A percentile compares a stretch with the other conserved stretches of the same genome.
These are phyloP conservation scores for Euphorbia pulcherrima DNA, from an alignment of 345 rosid species.

Conservation along the genomic window DNA sequence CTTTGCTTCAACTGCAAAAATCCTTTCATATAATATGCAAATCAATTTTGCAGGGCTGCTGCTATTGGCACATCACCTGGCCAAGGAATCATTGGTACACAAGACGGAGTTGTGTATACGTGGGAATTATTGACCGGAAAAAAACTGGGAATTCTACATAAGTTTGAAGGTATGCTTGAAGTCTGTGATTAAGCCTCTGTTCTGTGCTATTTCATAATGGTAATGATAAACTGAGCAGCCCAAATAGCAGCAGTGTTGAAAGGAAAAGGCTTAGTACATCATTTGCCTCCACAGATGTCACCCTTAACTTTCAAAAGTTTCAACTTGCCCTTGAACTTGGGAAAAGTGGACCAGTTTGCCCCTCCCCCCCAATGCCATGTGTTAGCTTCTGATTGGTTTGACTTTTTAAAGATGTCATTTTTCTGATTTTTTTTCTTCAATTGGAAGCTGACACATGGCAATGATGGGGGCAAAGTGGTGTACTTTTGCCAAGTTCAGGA, in stretches of 20 bases:
- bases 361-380: too few relatives aligned
- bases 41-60: constrained; percentile 49
- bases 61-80: constrained; percentile 48
- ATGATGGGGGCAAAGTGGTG: too few relatives aligned
- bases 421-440: too few relatives aligned
- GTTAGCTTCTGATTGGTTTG: too few relatives aligned
- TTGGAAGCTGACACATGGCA: too few relatives aligned
- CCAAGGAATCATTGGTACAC: constrained; percentile 68
- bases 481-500: too few relatives aligned
- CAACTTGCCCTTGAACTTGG: too few relatives aligned
- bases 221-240: constrained; percentile 1
- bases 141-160: constrained; percentile 56
- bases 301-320: too few relatives aligned
- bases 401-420: too few relatives aligned
- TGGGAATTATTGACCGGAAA: constrained; percentile 72
- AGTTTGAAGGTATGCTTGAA: constrained; percentile 57
- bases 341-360: too few relatives aligned
- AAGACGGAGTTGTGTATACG: constrained; percentile 58
- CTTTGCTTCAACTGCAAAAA: neutral
- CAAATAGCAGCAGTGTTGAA: neutral
- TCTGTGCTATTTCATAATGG: neutral
- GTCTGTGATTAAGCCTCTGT: neutral
- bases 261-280: too few relatives aligned
- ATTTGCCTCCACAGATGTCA: too few relatives aligned
- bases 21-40: constrained; percentile 8